Evolutionary conservation across 257 asterid species (phyloP), one percentile per base, ranked within the genome.

Genomic region (Petunia axillaris): DNA sequence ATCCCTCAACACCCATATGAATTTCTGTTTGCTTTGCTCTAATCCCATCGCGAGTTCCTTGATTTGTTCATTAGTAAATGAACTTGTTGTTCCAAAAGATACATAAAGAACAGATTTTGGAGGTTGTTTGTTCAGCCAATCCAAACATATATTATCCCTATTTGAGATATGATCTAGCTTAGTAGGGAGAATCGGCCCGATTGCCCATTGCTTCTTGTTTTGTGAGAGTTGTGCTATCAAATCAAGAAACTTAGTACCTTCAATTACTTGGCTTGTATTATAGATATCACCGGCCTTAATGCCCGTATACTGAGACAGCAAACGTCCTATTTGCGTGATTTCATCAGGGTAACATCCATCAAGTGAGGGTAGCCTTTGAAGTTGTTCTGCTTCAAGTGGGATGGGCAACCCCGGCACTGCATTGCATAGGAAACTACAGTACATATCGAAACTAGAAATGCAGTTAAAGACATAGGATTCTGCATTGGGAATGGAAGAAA

Each of bases 51-150:
- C 25, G 75, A 92, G 79, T 60, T 88, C 95, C 1, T 4, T 54
- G 59, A 90, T 86, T 63, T 90, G 91, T 36, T 88, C 87, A 0
- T 85, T 81, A 2, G 87, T 58, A 0, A 92, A 25, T 0, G 91
- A 83, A 11, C 88, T 76, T 13, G 95, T 90, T 1, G 95, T 86
- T 0, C 97, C 97, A 13, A 90, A 92, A 4, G 95, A 89, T 38
- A 90, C 82, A 5, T 83, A 82, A 0, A 92, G 75, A 2, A 92
- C 95, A 0, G 94, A 85, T 0, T 80, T 77, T 1, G 11, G 64
- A n/a, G 37, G 62, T 15, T 89, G 92, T 55, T 65, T 71, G 70
- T 90, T 25, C 25, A 25, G 25, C 25, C 25, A 25, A 0, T 25
- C 25, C 25, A 25, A 25, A 25, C 25, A 25, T 25, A 25, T 25